Percentiles rank a stretch among this genome's conserved stretches.
phyloP scores from a whole-genome alignment of 2,329 filamentous ascomycete species.

The Bipolaris victoriae region DNA sequence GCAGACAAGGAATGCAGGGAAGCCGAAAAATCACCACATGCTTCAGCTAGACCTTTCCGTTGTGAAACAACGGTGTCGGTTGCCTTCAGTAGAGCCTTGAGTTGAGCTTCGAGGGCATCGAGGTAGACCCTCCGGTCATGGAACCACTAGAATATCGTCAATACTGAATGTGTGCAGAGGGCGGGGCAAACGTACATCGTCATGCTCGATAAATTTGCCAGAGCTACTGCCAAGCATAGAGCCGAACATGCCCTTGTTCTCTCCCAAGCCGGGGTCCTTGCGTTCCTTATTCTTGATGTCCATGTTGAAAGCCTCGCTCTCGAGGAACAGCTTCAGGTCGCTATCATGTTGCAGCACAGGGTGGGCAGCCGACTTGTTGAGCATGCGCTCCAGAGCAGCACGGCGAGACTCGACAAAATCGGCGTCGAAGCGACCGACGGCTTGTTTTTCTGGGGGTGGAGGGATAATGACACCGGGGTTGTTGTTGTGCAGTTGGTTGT shows the following conservation, averaged over 20 bases:
- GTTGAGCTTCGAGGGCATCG: conserved; percentile 88
- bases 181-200: conserved; percentile 70
- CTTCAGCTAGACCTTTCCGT: conserved; percentile 90
- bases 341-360: conserved; percentile 89
- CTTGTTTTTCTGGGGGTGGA: conserved; percentile 96
- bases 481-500: conserved; percentile 90
- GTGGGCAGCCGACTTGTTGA: conserved; percentile 93
- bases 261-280: conserved; percentile 80
- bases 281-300: conserved; percentile 98
- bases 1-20: conserved; percentile 91
- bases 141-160: conserved; percentile 73
- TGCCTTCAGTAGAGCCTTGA: conserved; percentile 88
- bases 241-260: conserved; percentile 93
- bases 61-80: conserved; percentile 93
- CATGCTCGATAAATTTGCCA: conserved; percentile 94
- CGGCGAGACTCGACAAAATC: conserved; percentile 95
- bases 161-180: not conserved
- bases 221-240: conserved; percentile 76
- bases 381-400: conserved; percentile 93
- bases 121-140: conserved; percentile 95
- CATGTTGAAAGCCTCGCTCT: conserved; percentile 94
- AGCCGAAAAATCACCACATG: conserved; percentile 89
- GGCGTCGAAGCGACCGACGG: conserved; percentile 91
- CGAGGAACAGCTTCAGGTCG: conserved; percentile 94
- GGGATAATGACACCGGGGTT: conserved; percentile 95